Evolutionary conservation across 768 basidiomycete species (phyloP).

Genomic region (Trichaptum fuscoviolaceum): DNA sequence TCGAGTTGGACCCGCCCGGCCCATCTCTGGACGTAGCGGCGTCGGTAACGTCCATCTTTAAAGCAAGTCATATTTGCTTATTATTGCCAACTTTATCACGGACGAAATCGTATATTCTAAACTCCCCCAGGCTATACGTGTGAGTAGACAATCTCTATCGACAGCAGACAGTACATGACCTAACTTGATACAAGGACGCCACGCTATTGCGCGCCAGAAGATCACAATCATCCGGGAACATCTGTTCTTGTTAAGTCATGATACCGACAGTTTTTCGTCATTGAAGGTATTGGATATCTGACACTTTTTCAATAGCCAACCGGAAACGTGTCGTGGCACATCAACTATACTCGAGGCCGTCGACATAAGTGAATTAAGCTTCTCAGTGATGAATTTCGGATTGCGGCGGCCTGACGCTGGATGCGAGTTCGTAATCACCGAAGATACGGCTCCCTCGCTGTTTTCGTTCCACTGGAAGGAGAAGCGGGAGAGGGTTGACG

Average conservation of each 20-base stretch:
- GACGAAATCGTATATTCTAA: not conserved
- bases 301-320: not conserved
- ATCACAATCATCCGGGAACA: not conserved
- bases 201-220: no score
- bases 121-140: not conserved
- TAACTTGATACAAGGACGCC: no score
- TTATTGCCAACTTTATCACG: not conserved
- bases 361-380: not conserved
- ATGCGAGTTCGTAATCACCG: not conserved
- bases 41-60: not conserved
- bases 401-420: not conserved
- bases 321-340: no score
- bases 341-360: not conserved
- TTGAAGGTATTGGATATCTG: not conserved
- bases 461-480: not conserved
- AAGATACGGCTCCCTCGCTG: not conserved
- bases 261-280: not conserved
- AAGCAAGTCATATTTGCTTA: not conserved
- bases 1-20: not conserved
- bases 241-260: not conserved
- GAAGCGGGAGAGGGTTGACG: not conserved
- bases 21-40: no score
- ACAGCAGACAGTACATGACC: no score
- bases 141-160: not conserved
- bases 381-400: not conserved